A percentile compares a stretch with the other conserved stretches of the same genome.
phyloP scores from a whole-genome alignment of 805 yeast species.

The Candida boidinii region DNA sequence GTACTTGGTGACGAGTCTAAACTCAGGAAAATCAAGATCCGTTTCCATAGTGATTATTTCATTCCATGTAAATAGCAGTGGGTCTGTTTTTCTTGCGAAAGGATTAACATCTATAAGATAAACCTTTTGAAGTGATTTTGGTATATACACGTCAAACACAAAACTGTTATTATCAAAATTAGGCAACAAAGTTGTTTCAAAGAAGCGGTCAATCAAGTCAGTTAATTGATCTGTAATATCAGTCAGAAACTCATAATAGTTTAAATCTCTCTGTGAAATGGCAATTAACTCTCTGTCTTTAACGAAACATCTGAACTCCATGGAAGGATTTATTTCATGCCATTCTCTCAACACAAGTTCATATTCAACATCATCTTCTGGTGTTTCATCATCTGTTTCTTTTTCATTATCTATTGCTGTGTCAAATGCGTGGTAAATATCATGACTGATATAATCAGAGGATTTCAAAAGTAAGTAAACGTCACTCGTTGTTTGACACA shows the following conservation, averaged over 20 bases:
- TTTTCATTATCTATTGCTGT: constrained; percentile 25
- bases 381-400: constrained; percentile 23
- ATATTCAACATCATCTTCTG: constrained; percentile 23
- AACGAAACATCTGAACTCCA: constrained; percentile 87
- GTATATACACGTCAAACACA: constrained; percentile 77
- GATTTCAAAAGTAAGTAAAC: constrained; percentile 75
- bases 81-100: constrained; percentile 68
- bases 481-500: constrained; percentile 65
- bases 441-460: constrained; percentile 83
- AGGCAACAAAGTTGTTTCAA: constrained; percentile 35
- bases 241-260: constrained; percentile 65
- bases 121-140: constrained; percentile 59
- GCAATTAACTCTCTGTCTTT: constrained; percentile 56
- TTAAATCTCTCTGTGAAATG: constrained; percentile 78
- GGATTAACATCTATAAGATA: constrained; percentile 84
- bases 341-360: constrained; percentile 79
- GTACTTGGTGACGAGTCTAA: constrained; percentile 61
- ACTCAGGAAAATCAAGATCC: constrained; percentile 31
- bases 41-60: constrained; percentile 42
- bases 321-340: constrained; percentile 77
- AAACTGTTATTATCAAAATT: constrained; percentile 47
- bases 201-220: constrained; percentile 44
- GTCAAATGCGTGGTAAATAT: constrained; percentile 64
- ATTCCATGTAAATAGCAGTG: constrained; percentile 77
- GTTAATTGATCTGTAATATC: constrained; percentile 40